A percentile compares a stretch with the other conserved stretches of the same genome.
These are phyloP conservation scores for Tylopilus rubrobrunneus DNA, from an alignment of 768 basidiomycete species.

Conservation along the genomic window DNA sequence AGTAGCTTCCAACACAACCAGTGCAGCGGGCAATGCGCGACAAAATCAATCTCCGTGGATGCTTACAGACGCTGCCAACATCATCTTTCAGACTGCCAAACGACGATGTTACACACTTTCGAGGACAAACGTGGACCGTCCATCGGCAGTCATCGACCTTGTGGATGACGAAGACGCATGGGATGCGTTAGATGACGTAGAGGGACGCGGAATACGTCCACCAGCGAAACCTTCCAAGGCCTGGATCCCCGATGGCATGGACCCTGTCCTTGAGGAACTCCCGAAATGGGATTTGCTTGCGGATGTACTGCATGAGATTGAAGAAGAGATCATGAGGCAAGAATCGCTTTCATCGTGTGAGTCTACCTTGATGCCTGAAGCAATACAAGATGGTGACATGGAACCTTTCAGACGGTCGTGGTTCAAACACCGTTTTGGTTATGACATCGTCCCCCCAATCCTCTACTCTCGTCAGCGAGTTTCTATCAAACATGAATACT, in stretches of 20 bases:
- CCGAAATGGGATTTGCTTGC: slow-evolving; percentile 90
- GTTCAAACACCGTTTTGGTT: slow-evolving; percentile 75
- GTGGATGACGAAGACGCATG: slow-evolving; percentile 71
- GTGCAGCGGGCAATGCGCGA: slow-evolving; percentile 47
- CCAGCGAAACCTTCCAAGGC: slow-evolving; percentile 14
- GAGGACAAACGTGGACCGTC: slow-evolving; percentile 21
- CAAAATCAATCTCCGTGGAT: slow-evolving; percentile 85
- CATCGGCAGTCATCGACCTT: slow-evolving; percentile 36
- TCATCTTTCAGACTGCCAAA: slow-evolving; percentile 78
- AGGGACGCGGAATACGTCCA: slow-evolving; percentile 10
- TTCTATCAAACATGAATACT: slow-evolving; percentile 61
- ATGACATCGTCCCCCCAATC: slow-evolving; percentile 84
- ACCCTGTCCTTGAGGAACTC: slow-evolving; percentile 87
- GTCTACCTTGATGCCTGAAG: neutral
- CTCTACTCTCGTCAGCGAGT: slow-evolving; percentile 72
- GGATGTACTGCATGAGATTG: slow-evolving; percentile 87
- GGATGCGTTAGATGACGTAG: slow-evolving; percentile 62
- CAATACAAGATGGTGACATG: neutral
- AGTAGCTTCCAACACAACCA: slow-evolving; percentile 55
- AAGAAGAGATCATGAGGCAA: slow-evolving; percentile 73
- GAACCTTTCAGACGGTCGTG: slow-evolving; percentile 35
- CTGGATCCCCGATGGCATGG: slow-evolving; percentile 76
- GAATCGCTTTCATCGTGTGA: slow-evolving; percentile 36
- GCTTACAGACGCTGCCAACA: slow-evolving; percentile 85
- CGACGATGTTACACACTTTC: slow-evolving; percentile 70